Percentiles rank a stretch among this genome's conserved stretches.
Conservation (phyloP, 1,284 basidiomycete species). For the Chiua sp. region DNA sequence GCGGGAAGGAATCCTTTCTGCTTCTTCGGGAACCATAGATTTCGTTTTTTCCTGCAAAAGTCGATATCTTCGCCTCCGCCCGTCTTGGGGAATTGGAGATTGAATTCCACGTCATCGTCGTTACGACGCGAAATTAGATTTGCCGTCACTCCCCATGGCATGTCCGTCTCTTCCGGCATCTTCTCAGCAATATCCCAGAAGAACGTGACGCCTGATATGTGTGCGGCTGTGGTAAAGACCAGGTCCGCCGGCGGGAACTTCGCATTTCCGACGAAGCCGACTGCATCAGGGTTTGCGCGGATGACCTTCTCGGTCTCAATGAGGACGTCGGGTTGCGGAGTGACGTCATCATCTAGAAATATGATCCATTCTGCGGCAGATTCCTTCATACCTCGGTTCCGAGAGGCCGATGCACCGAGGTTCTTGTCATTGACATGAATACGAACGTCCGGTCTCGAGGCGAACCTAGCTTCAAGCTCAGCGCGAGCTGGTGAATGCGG, state of each 20-base stretch:
- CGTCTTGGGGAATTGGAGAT: slow-evolving; percentile 60
- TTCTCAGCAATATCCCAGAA: slow-evolving; percentile 68
- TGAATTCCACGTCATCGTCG: slow-evolving; percentile 50
- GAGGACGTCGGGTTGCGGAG: slow-evolving; percentile 49
- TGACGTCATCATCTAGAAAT: slow-evolving; percentile 65
- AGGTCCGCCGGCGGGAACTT: slow-evolving; percentile 53
- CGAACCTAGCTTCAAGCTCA: slow-evolving; percentile 28
- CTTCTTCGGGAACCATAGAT: slow-evolving; percentile 40
- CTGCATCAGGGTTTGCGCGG: slow-evolving; percentile 49
- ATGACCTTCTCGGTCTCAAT: slow-evolving; percentile 53
- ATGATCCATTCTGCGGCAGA: slow-evolving; percentile 36
- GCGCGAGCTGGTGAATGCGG: slow-evolving; percentile 47
- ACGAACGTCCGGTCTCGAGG: slow-evolving; percentile 24
- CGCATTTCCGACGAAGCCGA: slow-evolving; percentile 59
- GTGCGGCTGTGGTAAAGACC: slow-evolving; percentile 60
- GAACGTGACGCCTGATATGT: slow-evolving; percentile 60
- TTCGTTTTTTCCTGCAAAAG: slow-evolving; percentile 56
- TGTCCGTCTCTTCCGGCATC: slow-evolving; percentile 42
- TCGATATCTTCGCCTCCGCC: slow-evolving; percentile 70
- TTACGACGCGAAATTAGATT: slow-evolving; percentile 57
- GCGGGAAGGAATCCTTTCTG: slow-evolving; percentile 53
- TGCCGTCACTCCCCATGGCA: slow-evolving; percentile 70
- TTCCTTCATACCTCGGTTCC: slow-evolving; percentile 35
- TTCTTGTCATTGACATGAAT: slow-evolving; percentile 32
- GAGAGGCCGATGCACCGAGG: slow-evolving; percentile 43